Percentiles rank a stretch among this genome's conserved stretches.
Evolutionary conservation across 2,329 filamentous ascomycete genomes (phyloP).

Genomic region (Chaetoscypha palmicola): DNA sequence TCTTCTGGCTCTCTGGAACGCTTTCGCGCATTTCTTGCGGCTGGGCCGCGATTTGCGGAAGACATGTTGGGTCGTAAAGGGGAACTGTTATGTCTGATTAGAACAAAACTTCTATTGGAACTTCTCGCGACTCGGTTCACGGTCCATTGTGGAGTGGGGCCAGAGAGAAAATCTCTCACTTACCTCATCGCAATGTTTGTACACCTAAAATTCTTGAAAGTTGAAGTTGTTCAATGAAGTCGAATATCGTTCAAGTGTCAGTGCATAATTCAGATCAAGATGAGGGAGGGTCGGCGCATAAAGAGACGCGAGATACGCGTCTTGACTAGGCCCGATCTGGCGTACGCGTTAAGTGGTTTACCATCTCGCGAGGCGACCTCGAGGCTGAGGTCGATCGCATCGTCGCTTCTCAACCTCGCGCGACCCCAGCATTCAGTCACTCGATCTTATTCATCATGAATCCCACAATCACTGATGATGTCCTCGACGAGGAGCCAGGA

Average conservation of each 20-base stretch:
- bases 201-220: no score
- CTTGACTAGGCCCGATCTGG: background rate
- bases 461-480: constrained; percentile 27
- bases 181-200: constrained; percentile 30
- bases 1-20: constrained; percentile 59
- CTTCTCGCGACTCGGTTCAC: no score
- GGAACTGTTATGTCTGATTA: constrained; percentile 49
- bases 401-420: background rate
- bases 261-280: constrained; percentile 1
- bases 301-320: constrained; percentile 3
- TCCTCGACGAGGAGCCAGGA: constrained; percentile 8
- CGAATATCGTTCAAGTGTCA: constrained; percentile 1
- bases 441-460: constrained; percentile 29
- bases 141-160: constrained; percentile 5
- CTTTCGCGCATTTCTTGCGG: constrained; percentile 50
- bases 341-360: constrained; percentile 22
- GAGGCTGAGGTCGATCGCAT: constrained; percentile 12
- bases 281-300: constrained; percentile 8
- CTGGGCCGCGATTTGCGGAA: constrained; percentile 71
- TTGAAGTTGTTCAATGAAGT: background rate
- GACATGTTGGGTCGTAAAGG: constrained; percentile 74
- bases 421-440: no score
- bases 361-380: background rate
- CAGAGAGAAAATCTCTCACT: constrained; percentile 7
- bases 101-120: constrained; percentile 30